phyloP scores from a whole-genome alignment of 495 filamentous ascomycete genomes.

The Trichocladium uniseriatum region DNA sequence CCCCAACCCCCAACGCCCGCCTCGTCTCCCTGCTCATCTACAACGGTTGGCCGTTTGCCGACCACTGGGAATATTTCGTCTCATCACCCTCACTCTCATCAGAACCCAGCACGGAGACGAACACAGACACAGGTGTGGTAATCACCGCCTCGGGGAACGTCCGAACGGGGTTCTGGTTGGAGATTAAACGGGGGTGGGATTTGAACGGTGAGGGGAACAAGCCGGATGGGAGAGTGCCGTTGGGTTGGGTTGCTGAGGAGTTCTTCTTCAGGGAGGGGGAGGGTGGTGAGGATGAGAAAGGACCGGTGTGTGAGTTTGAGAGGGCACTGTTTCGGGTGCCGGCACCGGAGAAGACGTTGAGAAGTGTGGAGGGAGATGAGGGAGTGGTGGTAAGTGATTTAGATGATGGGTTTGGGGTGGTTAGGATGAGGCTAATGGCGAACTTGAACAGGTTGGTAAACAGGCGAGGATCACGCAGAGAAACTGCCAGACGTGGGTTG shows the following conservation, averaged over 20 bases:
- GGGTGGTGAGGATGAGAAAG: neutral
- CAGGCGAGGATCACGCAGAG: constrained; percentile 3
- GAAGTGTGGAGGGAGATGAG: neutral
- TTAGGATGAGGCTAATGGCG: neutral
- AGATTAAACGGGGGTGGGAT: constrained; percentile 4
- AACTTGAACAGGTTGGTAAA: neutral
- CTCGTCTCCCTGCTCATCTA: constrained; percentile 6
- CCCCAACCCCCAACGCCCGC: neutral
- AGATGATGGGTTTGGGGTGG: neutral
- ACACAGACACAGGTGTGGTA: neutral
- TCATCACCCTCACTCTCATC: neutral
- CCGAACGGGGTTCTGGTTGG: constrained; percentile 1
- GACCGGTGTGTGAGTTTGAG: constrained; percentile 4
- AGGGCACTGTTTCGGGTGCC: constrained; percentile 2
- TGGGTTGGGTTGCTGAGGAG: constrained; percentile 2
- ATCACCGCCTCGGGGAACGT: constrained; percentile 6
- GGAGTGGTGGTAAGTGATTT: neutral
- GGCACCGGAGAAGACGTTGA: constrained; percentile 8
- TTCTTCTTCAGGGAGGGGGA: neutral
- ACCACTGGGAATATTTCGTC: constrained; percentile 13
- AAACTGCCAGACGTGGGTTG: constrained; percentile 11
- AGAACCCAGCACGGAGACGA: neutral
- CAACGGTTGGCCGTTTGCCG: constrained; percentile 11
- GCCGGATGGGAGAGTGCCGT: neutral
- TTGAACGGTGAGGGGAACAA: neutral